Percentiles rank a stretch among this genome's conserved stretches.
Conservation (phyloP, 2,329 filamentous ascomycete genomes). For the Delphinella strobiligena region DNA sequence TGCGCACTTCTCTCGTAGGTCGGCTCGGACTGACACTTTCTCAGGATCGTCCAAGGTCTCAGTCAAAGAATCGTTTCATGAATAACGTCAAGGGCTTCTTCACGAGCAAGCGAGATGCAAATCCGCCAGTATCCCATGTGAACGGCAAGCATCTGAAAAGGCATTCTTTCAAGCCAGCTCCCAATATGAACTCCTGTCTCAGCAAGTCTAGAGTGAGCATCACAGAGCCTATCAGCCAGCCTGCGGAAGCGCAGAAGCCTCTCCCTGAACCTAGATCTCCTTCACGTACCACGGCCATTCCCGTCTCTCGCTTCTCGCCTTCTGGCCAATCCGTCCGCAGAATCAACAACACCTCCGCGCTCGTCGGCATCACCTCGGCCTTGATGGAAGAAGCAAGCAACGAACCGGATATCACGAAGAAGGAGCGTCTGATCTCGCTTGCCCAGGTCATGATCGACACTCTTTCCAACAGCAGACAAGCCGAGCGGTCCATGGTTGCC, state of each 20-base stretch:
- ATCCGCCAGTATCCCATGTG: conserved; percentile 5
- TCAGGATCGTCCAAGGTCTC: conserved; percentile 10
- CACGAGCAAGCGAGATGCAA: conserved; percentile 13
- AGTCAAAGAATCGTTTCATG: conserved; percentile 18
- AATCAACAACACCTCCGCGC: background rate
- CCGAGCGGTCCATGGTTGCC: conserved; percentile 15
- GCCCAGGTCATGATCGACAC: conserved; percentile 17
- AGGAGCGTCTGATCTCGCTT: conserved; percentile 14
- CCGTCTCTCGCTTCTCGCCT: too few relatives aligned
- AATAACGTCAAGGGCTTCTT: conserved; percentile 20
- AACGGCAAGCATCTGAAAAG: background rate
- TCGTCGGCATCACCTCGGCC: conserved; percentile 2
- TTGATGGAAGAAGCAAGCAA: conserved; percentile 5
- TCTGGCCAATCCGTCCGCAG: background rate
- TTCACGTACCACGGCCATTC: too few relatives aligned
- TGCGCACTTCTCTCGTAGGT: too few relatives aligned
- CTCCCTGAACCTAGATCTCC: background rate
- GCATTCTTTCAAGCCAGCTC: conserved; percentile 1
- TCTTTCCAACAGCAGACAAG: conserved; percentile 15
- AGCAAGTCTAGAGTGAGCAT: background rate
- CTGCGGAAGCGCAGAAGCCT: background rate
- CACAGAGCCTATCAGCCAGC: background rate
- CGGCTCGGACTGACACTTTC: background rate
- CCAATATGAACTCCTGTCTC: background rate
- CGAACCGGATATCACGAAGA: conserved; percentile 11